Percentiles rank a stretch among this genome's conserved stretches.
phyloP scores from a whole-genome alignment of 371 early-diverging fungal genomes.

The Batkoa obscura region DNA sequence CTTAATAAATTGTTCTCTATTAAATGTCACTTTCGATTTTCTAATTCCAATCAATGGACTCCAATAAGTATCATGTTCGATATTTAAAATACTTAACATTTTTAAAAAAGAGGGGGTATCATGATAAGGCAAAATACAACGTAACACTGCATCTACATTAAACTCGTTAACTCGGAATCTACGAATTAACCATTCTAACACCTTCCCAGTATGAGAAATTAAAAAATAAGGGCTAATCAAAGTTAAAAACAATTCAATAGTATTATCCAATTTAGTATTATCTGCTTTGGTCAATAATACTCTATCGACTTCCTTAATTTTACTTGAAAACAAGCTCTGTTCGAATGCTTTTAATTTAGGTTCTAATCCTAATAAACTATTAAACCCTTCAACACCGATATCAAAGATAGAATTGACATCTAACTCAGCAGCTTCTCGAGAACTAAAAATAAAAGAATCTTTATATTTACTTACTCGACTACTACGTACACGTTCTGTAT shows the following conservation, averaged over 20 bases:
- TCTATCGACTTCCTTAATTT: slow-evolving; percentile 60
- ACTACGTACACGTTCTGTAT: background rate
- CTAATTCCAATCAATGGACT: slow-evolving; percentile 1
- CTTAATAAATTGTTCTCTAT: background rate
- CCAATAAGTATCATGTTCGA: slow-evolving; percentile 20
- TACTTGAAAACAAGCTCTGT: slow-evolving; percentile 59
- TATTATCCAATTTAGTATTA: slow-evolving; percentile 56
- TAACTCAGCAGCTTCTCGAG: slow-evolving; percentile 69
- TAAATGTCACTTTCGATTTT: background rate
- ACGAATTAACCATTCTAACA: slow-evolving; percentile 81
- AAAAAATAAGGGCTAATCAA: slow-evolving; percentile 68
- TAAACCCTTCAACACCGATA: slow-evolving; percentile 62
- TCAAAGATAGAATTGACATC: slow-evolving; percentile 72
- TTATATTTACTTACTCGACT: slow-evolving; percentile 14
- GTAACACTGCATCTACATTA: slow-evolving; percentile 60
- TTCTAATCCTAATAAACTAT: slow-evolving; percentile 48
- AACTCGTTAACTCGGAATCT: slow-evolving; percentile 74
- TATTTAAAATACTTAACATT: slow-evolving; percentile 45
- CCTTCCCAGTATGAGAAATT: slow-evolving; percentile 61
- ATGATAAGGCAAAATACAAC: slow-evolving; percentile 76
- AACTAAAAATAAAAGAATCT: slow-evolving; percentile 64
- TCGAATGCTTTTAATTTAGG: slow-evolving; percentile 44
- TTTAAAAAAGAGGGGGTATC: slow-evolving; percentile 72
- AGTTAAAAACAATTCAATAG: slow-evolving; percentile 47
- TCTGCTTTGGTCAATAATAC: slow-evolving; percentile 57